Conservation (phyloP, 805 yeast species). For the Wickerhamomyces tratensis region DNA sequence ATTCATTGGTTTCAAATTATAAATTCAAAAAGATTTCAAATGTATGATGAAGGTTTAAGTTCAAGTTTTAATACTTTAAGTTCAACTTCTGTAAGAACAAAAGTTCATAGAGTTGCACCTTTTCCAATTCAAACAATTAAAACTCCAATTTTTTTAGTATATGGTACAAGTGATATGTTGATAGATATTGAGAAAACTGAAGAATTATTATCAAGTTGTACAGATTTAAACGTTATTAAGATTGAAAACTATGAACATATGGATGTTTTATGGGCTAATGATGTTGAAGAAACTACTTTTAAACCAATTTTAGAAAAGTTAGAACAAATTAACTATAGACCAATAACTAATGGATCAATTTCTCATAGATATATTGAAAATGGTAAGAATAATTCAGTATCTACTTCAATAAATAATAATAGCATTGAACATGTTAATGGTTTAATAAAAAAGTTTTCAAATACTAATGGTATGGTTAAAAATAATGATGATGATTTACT, state of each 20-base stretch:
- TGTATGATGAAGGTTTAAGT: slow-evolving; percentile 51
- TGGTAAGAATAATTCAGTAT: no score
- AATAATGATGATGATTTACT: no score
- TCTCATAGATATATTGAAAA: no score
- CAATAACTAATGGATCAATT: no score
- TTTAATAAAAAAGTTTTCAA: no score
- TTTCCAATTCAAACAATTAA: slow-evolving; percentile 45
- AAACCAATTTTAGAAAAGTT: slow-evolving; percentile 36
- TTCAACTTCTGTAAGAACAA: slow-evolving; percentile 9
- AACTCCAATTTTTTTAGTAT: slow-evolving; percentile 56
- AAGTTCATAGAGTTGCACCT: slow-evolving; percentile 39
- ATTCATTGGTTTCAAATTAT: slow-evolving; percentile 86
- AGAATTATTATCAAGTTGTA: slow-evolving; percentile 40
- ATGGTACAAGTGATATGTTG: slow-evolving; percentile 62
- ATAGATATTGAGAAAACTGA: slow-evolving; percentile 60
- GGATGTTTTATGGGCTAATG: slow-evolving; percentile 71
- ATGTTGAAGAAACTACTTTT: slow-evolving; percentile 34
- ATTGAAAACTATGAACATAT: slow-evolving; percentile 62
- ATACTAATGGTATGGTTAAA: no score
- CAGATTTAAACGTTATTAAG: slow-evolving; percentile 37
- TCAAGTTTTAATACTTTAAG: slow-evolving; percentile 10
- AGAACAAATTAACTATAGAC: slow-evolving; percentile 33
- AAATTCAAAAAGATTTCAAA: slow-evolving; percentile 54
- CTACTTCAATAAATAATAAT: no score
- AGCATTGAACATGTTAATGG: no score